Conservation (phyloP, 2,329 filamentous ascomycete species). For the Beauveria australis region DNA sequence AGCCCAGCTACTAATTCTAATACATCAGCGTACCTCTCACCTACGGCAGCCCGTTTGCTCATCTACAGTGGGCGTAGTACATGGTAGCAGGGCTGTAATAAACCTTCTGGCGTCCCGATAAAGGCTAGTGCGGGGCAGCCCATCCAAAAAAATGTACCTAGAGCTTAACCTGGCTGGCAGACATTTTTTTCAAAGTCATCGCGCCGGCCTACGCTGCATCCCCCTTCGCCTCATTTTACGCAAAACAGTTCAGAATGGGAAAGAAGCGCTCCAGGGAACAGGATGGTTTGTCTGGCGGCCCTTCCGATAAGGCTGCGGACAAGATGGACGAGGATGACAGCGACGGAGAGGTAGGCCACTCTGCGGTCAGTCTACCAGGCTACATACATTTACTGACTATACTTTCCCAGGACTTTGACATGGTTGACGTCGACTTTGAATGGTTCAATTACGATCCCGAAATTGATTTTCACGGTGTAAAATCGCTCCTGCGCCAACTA, state of each 20-base stretch:
- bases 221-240: neutral
- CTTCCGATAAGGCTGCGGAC: conserved; percentile 33
- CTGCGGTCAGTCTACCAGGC: neutral
- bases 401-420: conserved; percentile 65
- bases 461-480: conserved; percentile 91
- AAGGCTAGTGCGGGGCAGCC: conserved; percentile 9
- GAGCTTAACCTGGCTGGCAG: neutral
- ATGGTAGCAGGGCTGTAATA: no score
- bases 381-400: conserved; percentile 1
- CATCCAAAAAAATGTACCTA: conserved; percentile 7
- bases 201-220: neutral
- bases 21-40: no score
- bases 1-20: no score
- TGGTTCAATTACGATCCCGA: conserved; percentile 93
- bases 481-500: conserved; percentile 81
- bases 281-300: conserved; percentile 33
- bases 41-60: no score
- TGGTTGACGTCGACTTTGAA: conserved; percentile 94
- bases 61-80: no score
- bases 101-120: neutral
- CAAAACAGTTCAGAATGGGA: conserved; percentile 29
- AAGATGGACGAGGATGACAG: conserved; percentile 45
- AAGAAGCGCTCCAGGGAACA: conserved; percentile 43
- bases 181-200: neutral
- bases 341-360: conserved; percentile 40